phyloP scores from a whole-genome alignment of 495 filamentous ascomycete species.

The Trypethelium eluteriae region DNA sequence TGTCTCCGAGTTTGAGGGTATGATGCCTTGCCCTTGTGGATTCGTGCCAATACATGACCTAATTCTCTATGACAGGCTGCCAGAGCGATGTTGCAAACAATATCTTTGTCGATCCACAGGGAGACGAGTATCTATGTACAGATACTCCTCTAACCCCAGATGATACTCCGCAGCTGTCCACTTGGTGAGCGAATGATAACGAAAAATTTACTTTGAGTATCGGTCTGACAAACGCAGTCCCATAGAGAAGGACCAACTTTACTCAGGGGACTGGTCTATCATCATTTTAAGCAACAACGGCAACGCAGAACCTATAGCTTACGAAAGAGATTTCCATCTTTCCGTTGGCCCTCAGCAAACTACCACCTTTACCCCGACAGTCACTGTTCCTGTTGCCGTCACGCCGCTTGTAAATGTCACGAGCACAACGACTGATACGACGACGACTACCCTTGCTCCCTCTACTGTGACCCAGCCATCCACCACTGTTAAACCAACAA shows the following conservation, averaged over 20 bases:
- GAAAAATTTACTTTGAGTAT: background rate
- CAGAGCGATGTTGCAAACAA: conserved; percentile 29
- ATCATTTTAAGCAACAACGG: conserved; percentile 37
- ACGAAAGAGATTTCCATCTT: conserved; percentile 35
- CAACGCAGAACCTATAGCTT: conserved; percentile 29
- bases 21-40: background rate
- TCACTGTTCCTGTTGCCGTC: conserved; percentile 10
- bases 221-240: conserved; percentile 18
- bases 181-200: conserved; percentile 24
- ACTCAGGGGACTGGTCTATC: conserved; percentile 31
- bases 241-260: conserved; percentile 30
- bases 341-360: conserved; percentile 32
- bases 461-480: conserved; percentile 27
- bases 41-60: background rate
- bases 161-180: conserved; percentile 29
- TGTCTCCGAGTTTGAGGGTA: conserved; percentile 29
- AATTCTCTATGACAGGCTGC: conserved; percentile 24
- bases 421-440: conserved; percentile 22
- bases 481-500: conserved; percentile 26
- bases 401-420: conserved; percentile 28
- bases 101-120: conserved; percentile 33
- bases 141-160: conserved; percentile 30
- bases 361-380: conserved; percentile 22
- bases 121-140: conserved; percentile 30
- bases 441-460: conserved; percentile 18